Percentiles rank a stretch among this genome's conserved stretches.
Conservation (phyloP, 1,284 basidiomycete genomes). For the Cryptococcus sp. region DNA sequence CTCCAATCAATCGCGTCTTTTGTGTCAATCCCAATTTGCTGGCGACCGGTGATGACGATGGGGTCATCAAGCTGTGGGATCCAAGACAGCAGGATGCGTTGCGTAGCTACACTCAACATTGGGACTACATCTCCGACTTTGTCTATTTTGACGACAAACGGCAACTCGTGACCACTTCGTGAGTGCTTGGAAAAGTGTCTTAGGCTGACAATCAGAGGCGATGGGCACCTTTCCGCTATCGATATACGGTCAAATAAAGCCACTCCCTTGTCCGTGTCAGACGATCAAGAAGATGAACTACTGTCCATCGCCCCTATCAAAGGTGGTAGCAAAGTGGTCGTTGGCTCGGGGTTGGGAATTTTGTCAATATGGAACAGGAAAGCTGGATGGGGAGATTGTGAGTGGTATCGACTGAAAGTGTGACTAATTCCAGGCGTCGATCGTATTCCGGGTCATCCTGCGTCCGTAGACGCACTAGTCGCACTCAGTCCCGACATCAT, state of each 20-base stretch:
- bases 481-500: constrained; percentile 67
- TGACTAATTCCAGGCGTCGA: constrained; percentile 62
- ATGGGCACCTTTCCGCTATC: constrained; percentile 86
- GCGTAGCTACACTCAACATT: constrained; percentile 79
- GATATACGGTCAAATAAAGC: constrained; percentile 77
- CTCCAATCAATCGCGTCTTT: constrained; percentile 80
- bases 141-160: constrained; percentile 80
- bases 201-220: constrained; percentile 63
- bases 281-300: constrained; percentile 95
- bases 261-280: constrained; percentile 74
- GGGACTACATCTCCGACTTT: constrained; percentile 94
- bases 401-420: constrained; percentile 10
- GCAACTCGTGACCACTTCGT: constrained; percentile 84
- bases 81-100: constrained; percentile 66
- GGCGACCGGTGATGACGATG: constrained; percentile 89
- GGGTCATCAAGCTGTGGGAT: constrained; percentile 95
- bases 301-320: constrained; percentile 81
- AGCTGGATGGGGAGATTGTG: constrained; percentile 83
- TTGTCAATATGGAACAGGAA: constrained; percentile 84
- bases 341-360: constrained; percentile 90
- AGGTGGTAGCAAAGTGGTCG: constrained; percentile 76
- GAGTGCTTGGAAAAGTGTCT: constrained; percentile 24
- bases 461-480: constrained; percentile 81
- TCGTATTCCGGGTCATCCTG: constrained; percentile 84
- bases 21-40: constrained; percentile 68